phyloP scores from a whole-genome alignment of 2,329 filamentous ascomycete genomes.

The Epicoccum sorghinum region DNA sequence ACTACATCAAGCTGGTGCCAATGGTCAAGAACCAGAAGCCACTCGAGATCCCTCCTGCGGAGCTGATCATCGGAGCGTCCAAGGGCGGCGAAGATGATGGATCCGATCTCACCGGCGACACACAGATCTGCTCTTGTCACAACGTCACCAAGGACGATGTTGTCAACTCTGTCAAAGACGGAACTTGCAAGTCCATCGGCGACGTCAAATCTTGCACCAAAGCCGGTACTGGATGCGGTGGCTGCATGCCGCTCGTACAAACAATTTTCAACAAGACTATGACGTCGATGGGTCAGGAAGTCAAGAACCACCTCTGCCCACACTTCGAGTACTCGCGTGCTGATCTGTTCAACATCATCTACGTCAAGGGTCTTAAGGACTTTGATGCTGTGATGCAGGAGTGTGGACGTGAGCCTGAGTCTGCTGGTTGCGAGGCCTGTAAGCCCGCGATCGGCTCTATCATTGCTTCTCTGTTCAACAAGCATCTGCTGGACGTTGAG shows the following conservation, averaged over 20 bases:
- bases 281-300: conserved; percentile 82
- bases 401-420: conserved; percentile 72
- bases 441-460: conserved; percentile 84
- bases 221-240: conserved; percentile 87
- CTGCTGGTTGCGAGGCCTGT: conserved; percentile 85
- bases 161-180: conserved; percentile 73
- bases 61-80: conserved; percentile 81
- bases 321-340: conserved; percentile 85
- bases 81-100: conserved; percentile 73
- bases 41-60: conserved; percentile 76
- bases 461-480: conserved; percentile 81
- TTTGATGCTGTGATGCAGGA: conserved; percentile 79
- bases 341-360: conserved; percentile 89
- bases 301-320: conserved; percentile 83
- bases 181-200: conserved; percentile 78
- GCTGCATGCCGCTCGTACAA: conserved; percentile 86
- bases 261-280: conserved; percentile 91
- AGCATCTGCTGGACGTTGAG: conserved; percentile 75
- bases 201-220: conserved; percentile 91
- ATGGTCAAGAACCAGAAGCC: conserved; percentile 84
- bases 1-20: conserved; percentile 87
- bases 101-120: conserved; percentile 81
- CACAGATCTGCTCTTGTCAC: conserved; percentile 91
- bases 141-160: conserved; percentile 89
- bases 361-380: conserved; percentile 76